A percentile compares a stretch with the other conserved stretches of the same genome.
These are phyloP conservation scores for Talaromyces marneffei DNA, from an alignment of 2,329 filamentous ascomycete species.

Conservation along the genomic window DNA sequence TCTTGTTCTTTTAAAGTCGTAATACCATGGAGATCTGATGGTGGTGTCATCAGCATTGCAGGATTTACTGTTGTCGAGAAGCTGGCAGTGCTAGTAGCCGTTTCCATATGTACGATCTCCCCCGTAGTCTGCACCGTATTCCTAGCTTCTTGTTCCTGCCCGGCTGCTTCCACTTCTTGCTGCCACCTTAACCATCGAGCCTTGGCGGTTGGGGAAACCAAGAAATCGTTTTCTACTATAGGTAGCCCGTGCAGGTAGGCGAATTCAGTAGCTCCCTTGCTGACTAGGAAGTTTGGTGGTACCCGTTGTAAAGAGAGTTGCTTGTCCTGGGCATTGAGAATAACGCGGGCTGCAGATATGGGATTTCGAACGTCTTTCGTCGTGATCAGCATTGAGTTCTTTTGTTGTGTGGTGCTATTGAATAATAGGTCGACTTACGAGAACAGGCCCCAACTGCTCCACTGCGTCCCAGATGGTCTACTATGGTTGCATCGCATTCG, in stretches of 20 bases:
- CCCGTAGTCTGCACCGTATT: constrained; percentile 21
- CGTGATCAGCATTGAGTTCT: background rate
- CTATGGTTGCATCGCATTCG: constrained; percentile 89
- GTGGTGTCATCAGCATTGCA: constrained; percentile 19
- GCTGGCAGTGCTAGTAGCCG: constrained; percentile 19
- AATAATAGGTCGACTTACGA: constrained; percentile 55
- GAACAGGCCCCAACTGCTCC: constrained; percentile 88
- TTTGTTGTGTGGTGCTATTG: constrained; percentile 1
- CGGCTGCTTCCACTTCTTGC: constrained; percentile 60
- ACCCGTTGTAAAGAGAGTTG: constrained; percentile 80
- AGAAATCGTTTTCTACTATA: constrained; percentile 64
- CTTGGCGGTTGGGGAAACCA: constrained; percentile 73
- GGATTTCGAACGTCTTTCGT: constrained; percentile 80
- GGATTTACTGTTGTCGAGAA: constrained; percentile 22
- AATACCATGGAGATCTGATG: constrained; percentile 15
- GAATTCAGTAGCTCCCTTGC: constrained; percentile 79
- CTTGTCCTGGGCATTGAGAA: constrained; percentile 70
- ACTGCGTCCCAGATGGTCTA: constrained; percentile 85
- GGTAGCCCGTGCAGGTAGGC: constrained; percentile 71
- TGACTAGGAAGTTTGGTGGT: constrained; percentile 85
- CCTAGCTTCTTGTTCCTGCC: constrained; percentile 31
- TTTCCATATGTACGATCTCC: constrained; percentile 20
- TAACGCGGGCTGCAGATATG: constrained; percentile 74
- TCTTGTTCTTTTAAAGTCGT: background rate
- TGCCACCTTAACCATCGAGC: constrained; percentile 77